Percentiles rank a stretch among this genome's conserved stretches.
Conservation (phyloP, 2,329 filamentous ascomycete species). For the Colletotrichum spaethianum region DNA sequence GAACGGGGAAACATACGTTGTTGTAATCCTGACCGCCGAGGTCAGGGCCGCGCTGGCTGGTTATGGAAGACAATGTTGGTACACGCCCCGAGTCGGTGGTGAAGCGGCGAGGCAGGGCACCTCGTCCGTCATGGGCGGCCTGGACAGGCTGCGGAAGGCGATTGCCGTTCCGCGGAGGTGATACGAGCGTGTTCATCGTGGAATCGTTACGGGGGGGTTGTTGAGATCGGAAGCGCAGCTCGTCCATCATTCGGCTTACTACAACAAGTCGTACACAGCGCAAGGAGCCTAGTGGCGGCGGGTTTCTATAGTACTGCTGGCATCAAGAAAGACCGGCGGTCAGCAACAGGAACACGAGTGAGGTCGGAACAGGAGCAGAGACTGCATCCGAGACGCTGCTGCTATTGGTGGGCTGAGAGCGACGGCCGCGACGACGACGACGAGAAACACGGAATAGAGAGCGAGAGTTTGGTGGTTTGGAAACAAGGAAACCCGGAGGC, state of each 20-base stretch:
- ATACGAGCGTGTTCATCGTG: slow-evolving; percentile 81
- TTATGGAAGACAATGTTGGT: slow-evolving; percentile 79
- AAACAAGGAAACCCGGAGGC: slow-evolving; percentile 40
- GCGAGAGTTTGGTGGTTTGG: slow-evolving; percentile 26
- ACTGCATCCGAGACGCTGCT: neutral
- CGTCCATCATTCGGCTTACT: slow-evolving; percentile 74
- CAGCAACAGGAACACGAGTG: slow-evolving; percentile 30
- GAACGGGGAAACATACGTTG: slow-evolving; percentile 51
- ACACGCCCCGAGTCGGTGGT: slow-evolving; percentile 91
- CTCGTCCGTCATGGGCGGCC: slow-evolving; percentile 77
- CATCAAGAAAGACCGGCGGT: slow-evolving; percentile 35
- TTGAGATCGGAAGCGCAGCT: slow-evolving; percentile 83
- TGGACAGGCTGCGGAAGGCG: slow-evolving; percentile 70
- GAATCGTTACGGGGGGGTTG: slow-evolving; percentile 84
- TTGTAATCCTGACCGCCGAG: slow-evolving; percentile 64
- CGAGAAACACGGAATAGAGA: slow-evolving; percentile 33
- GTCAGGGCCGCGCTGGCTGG: slow-evolving; percentile 64
- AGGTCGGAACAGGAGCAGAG: neutral
- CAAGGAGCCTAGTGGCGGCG: slow-evolving; percentile 48
- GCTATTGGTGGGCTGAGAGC: slow-evolving; percentile 1
- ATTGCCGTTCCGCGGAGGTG: slow-evolving; percentile 79
- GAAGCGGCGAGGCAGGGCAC: slow-evolving; percentile 89
- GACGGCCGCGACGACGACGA: slow-evolving; percentile 12
- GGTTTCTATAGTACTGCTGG: slow-evolving; percentile 54
- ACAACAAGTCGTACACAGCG: slow-evolving; percentile 60